Evolutionary conservation across 179 eudicot genomes (phyloP).

Genomic region (Amaranthus tricolor): DNA sequence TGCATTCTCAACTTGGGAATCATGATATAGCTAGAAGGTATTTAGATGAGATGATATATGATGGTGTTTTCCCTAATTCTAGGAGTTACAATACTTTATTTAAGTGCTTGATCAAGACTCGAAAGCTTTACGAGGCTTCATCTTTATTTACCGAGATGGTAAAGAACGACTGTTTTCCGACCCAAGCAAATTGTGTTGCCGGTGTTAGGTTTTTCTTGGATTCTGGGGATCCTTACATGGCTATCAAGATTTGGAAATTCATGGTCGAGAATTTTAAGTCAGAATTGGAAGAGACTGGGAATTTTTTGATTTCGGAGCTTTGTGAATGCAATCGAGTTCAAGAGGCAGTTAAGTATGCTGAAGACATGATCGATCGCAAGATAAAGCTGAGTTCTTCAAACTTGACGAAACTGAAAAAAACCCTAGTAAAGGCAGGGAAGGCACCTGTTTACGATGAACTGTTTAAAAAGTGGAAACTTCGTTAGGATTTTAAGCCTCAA

Average conservation of each 20-base stretch:
- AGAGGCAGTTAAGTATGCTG: slow-evolving; percentile 85
- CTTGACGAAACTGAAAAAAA: slow-evolving; percentile 53
- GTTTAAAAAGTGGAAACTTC: slow-evolving; percentile 54
- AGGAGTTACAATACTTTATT: slow-evolving; percentile 49
- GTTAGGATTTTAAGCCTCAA: background rate
- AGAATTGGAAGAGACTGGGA: slow-evolving; percentile 69
- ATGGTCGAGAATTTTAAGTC: slow-evolving; percentile 53
- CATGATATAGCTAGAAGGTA: slow-evolving; percentile 45
- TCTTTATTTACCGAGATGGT: slow-evolving; percentile 61
- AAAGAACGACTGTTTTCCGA: slow-evolving; percentile 67
- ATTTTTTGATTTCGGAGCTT: slow-evolving; percentile 53
- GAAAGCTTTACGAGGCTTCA: slow-evolving; percentile 45
- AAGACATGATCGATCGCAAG: slow-evolving; percentile 66
- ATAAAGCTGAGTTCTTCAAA: slow-evolving; percentile 65
- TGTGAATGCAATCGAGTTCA: slow-evolving; percentile 54
- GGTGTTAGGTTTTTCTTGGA: slow-evolving; percentile 49
- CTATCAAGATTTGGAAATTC: slow-evolving; percentile 71
- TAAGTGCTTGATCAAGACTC: slow-evolving; percentile 38
- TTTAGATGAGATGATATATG: slow-evolving; percentile 72
- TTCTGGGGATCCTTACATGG: slow-evolving; percentile 54
- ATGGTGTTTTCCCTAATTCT: slow-evolving; percentile 62
- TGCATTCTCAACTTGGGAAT: slow-evolving; percentile 47
- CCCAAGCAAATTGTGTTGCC: slow-evolving; percentile 43
- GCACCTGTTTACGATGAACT: slow-evolving; percentile 50
- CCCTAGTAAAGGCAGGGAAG: slow-evolving; percentile 56